These are phyloP conservation scores for Phoenix roebelenii DNA, from an alignment of 176 grass and related monocot genomes.

Conservation along the genomic window DNA sequence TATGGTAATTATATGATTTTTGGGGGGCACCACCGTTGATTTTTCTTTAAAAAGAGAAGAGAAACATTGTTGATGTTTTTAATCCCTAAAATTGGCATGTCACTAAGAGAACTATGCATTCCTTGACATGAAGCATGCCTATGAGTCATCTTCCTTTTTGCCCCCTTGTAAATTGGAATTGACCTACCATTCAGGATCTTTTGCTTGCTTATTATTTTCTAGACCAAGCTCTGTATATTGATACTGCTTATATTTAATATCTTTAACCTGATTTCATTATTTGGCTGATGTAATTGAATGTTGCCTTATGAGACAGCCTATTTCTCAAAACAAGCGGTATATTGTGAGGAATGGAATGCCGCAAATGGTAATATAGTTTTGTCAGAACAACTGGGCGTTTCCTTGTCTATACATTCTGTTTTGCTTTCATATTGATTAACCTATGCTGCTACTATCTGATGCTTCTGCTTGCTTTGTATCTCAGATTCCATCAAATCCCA, in stretches of 20 bases:
- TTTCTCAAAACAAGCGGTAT: slow-evolving; percentile 85
- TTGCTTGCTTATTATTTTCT: no score
- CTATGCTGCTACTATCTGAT: not conserved
- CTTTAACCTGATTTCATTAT: not conserved
- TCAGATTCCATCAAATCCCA: slow-evolving; percentile 71
- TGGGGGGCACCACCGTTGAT: no score
- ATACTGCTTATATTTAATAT: not conserved
- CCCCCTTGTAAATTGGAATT: no score
- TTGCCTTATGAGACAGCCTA: slow-evolving; percentile 44
- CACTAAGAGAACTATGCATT: no score
- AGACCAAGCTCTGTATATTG: no score
- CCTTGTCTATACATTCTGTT: slow-evolving; percentile 3
- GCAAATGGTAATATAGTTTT: slow-evolving; percentile 49
- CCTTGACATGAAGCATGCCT: no score
- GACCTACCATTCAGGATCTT: no score
- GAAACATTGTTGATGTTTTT: no score
- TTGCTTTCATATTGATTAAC: slow-evolving; percentile 8
- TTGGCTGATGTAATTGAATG: slow-evolving; percentile 14
- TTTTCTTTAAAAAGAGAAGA: no score
- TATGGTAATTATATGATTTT: no score
- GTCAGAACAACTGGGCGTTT: slow-evolving; percentile 2
- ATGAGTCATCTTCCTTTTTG: no score
- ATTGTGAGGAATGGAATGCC: slow-evolving; percentile 73
- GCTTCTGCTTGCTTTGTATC: slow-evolving; percentile 5
- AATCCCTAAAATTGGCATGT: no score